Evolutionary conservation across 2,329 filamentous ascomycete genomes (phyloP), one percentile per base, ranked within the genome.

Genomic region (Stemphylium lycopersici): DNA sequence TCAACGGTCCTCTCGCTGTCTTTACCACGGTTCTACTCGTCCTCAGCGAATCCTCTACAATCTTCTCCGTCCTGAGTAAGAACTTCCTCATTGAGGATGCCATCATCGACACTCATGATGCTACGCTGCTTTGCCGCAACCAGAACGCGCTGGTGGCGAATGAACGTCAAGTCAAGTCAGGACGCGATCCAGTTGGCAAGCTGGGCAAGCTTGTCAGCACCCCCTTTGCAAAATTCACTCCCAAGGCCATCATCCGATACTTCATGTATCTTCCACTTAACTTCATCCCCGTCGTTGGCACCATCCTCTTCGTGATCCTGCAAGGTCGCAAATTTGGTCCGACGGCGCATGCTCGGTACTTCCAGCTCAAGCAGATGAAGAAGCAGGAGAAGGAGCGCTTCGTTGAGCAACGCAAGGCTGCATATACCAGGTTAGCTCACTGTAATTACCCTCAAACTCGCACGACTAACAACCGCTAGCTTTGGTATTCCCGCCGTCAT

Each of bases 211-310:
- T 86, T 43, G 70, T 84, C 32, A 80, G 78, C 61, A 83, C 79
- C 62, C 84, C 83, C 0, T 83, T 87, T 54, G 76, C 75, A 22
- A 78, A 81, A 55, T 82, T 82, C 52, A 79, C 79, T 0, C 79
- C 82, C 1, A 76, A 76, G 66, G 86, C 88, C 6, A 76, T 96
- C 39, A 78, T 96, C 34, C 82, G 90, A 37, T 93, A 93, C 67
- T 71, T 96, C 59, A 84, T 97, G 78, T 95, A 96, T 72, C 81
- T 96, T 37, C 93, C 93, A 10, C 82, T 98, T 56, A 98, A 97
- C 78, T 92, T 96, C 71, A 92, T 98, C 47, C 93, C 93, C 0
- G 83, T 97, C 0, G 85, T 96, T 15, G 93, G 93, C 5, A 96
- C 93, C 0, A 79, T 87, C 6, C 78, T 92, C 4, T 98, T 96